These are phyloP conservation scores for Chytriomyces sp. DNA, from an alignment of 192 early-diverging fungal genomes.

Conservation along the genomic window DNA sequence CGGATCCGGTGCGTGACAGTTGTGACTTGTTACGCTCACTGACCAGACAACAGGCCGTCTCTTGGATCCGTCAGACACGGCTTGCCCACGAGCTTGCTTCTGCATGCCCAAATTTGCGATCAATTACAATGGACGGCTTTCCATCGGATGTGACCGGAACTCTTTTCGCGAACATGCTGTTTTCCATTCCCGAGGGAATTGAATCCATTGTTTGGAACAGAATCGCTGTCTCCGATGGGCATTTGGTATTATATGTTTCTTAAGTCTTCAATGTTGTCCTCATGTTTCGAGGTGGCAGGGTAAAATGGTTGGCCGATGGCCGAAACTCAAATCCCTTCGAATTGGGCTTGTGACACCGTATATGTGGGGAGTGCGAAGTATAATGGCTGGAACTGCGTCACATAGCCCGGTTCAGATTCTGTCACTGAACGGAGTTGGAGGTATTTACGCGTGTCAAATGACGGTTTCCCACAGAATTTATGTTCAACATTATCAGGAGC, in stretches of 20 bases:
- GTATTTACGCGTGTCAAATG: neutral
- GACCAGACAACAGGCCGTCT: neutral
- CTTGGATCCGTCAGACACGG: conserved; percentile 17
- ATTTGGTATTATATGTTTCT: neutral
- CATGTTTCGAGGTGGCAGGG: neutral
- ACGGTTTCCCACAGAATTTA: neutral
- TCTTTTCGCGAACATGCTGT: conserved; percentile 12
- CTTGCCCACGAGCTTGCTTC: conserved; percentile 7
- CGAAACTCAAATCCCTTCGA: neutral
- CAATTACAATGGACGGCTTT: conserved; percentile 16
- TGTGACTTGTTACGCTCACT: neutral
- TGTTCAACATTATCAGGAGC: neutral
- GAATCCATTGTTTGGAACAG: conserved; percentile 9
- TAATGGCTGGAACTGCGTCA: neutral
- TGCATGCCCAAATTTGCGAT: conserved; percentile 7
- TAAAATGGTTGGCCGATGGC: conserved; percentile 30
- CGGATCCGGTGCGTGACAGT: neutral
- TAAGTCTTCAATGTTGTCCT: neutral
- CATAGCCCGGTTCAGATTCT: neutral
- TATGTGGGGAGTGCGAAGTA: conserved; percentile 29
- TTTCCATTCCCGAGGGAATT: conserved; percentile 2
- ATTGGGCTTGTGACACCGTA: conserved; percentile 30
- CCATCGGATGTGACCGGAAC: conserved; percentile 27
- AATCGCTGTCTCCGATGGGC: conserved; percentile 22
- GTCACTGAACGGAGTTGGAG: conserved; percentile 20